These are phyloP conservation scores for Chaetomium tenue DNA, from an alignment of 495 filamentous ascomycete species.

Conservation along the genomic window DNA sequence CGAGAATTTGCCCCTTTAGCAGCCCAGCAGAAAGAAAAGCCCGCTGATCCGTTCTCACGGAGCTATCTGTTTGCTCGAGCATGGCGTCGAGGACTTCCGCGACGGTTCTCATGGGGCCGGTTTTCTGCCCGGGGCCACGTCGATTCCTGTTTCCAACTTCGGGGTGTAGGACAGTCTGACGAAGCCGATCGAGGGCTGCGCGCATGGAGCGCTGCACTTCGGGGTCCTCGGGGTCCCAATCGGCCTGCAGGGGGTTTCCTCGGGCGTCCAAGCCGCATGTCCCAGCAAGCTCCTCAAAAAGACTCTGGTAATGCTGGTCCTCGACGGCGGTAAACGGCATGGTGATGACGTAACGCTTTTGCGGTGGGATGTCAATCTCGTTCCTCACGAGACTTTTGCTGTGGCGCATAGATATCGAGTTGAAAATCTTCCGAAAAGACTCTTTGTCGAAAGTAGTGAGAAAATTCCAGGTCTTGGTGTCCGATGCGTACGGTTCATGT, in stretches of 20 bases:
- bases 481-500: conserved; percentile 69
- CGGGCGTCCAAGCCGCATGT: conserved; percentile 62
- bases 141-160: conserved; percentile 68
- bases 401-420: conserved; percentile 72
- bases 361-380: conserved; percentile 69
- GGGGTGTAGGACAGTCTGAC: conserved; percentile 86
- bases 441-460: conserved; percentile 58
- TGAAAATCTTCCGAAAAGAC: conserved; percentile 64
- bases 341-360: conserved; percentile 82
- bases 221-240: conserved; percentile 63
- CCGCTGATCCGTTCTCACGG: conserved; percentile 65
- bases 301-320: conserved; percentile 74
- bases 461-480: conserved; percentile 61
- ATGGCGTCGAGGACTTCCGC: conserved; percentile 81
- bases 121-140: conserved; percentile 60
- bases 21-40: conserved; percentile 59
- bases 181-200: conserved; percentile 53
- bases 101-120: conserved; percentile 71
- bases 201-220: conserved; percentile 61
- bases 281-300: conserved; percentile 70
- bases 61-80: conserved; percentile 74
- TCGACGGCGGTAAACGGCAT: conserved; percentile 86
- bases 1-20: conserved; percentile 69
- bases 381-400: conserved; percentile 75
- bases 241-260: conserved; percentile 58